Base-by-base conservation (phyloP, 2,329 filamentous ascomycete species). In the Mariannaea elegans region DNA sequence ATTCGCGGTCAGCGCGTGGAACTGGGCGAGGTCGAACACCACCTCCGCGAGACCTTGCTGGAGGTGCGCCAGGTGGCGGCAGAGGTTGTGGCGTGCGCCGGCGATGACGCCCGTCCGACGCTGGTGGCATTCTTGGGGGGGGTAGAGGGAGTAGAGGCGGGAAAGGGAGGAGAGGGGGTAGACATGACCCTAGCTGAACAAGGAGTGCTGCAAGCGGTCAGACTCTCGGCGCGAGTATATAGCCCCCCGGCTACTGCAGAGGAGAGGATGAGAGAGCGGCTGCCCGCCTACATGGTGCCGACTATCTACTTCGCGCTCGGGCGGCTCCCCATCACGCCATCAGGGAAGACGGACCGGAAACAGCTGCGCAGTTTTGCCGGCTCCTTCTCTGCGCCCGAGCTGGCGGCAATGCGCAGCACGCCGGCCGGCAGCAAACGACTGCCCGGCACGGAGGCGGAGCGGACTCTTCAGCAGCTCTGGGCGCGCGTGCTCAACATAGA, bases 1-100 rank as follows among this genome's bases (percentile, higher is more conserved):
- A 72, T 89, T 6, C 79, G 81, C 12, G 88, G 88, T 10, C 87
- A 82, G 57, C 74, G 85, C 29, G 77, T 87, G 39, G 88, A 85
- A 71, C 76, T 84, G 3, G 69, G 63, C 0, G 75, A 76, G 16
- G 78, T 83, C 10, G 81, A 82, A 58, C 75, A 78, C 54, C 75
- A 81, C 56, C 77, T 81, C 63, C 69, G 73, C 4, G 67, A 68
- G 13, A 76, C 77, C 23, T 67, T 85, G 14, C 77, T 80, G 1
- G 59, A 39, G 9, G 47, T 32, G 2, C 6, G n/a, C 2, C 21
- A 29, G 1, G 23, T 50, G 1, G n/a, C 27, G 9, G 34, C 34
- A 5, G 47, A 50, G 5, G 14, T 31, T 1, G 27, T 50, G 10
- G 9, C 6, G 5, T 32, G 32, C 4, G 2, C 12, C 3, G 34